Conservation (phyloP, 1,139 yeast species). For the Saccharomyces hybrid region DNA sequence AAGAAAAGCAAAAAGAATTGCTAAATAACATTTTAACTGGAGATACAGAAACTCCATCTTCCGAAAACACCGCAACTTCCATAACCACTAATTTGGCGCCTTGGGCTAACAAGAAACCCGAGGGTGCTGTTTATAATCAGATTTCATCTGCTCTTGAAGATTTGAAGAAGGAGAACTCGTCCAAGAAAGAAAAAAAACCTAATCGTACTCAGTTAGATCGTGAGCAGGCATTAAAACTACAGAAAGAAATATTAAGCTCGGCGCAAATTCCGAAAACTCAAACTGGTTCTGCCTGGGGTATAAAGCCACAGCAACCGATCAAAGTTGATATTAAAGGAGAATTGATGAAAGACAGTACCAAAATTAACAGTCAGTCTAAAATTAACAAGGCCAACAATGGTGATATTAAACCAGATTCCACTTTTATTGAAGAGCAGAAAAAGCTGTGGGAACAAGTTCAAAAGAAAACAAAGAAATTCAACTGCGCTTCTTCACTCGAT, state of each 20-base stretch:
- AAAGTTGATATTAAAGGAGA: neutral
- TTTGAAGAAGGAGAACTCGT: slow-evolving; percentile 17
- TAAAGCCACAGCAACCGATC: neutral
- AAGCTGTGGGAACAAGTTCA: slow-evolving; percentile 5
- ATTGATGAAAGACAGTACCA: neutral
- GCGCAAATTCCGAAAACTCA: neutral
- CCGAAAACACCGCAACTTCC: slow-evolving; percentile 9
- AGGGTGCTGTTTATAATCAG: slow-evolving; percentile 8
- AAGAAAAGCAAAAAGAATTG: slow-evolving; percentile 4
- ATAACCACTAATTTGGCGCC: slow-evolving; percentile 33
- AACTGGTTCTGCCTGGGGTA: neutral
- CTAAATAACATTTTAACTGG: neutral
- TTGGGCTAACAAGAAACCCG: slow-evolving; percentile 38
- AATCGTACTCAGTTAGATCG: slow-evolving; percentile 17
- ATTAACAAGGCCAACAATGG: neutral
- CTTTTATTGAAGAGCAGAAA: slow-evolving; percentile 5
- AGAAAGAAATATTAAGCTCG: slow-evolving; percentile 17
- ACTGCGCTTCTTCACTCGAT: neutral
- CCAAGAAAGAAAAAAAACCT: slow-evolving; percentile 15
- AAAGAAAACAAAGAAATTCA: slow-evolving; percentile 2
- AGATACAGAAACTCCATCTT: neutral
- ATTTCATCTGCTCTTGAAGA: slow-evolving; percentile 17
- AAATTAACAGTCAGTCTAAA: neutral
- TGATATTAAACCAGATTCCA: neutral
- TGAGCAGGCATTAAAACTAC: slow-evolving; percentile 18